Conservation (phyloP, 108 stramenopile genomes). For the Cyclotella baltica region DNA sequence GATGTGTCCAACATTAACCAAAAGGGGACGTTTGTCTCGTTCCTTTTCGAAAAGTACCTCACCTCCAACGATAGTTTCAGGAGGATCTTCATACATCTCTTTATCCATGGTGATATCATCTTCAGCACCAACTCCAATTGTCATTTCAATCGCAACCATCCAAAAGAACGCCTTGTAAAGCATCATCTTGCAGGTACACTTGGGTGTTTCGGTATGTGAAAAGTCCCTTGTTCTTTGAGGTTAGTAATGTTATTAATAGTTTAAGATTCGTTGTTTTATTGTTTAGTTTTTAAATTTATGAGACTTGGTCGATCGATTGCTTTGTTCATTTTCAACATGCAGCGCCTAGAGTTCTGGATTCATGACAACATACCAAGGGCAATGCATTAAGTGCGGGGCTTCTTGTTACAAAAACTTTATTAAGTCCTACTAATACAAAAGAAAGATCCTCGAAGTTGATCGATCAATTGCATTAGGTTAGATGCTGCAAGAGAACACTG, state of each 20-base stretch:
- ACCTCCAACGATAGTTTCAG: not conserved
- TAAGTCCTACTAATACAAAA: too few relatives aligned
- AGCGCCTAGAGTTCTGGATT: not conserved
- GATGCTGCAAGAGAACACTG: too few relatives aligned
- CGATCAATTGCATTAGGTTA: too few relatives aligned
- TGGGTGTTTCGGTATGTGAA: not conserved
- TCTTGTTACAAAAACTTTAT: too few relatives aligned
- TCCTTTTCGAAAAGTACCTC: not conserved
- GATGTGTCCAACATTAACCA: not conserved
- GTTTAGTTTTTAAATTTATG: not conserved
- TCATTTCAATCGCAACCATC: not conserved
- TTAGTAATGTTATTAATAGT: not conserved
- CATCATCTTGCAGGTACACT: constrained; percentile 1
- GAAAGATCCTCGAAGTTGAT: too few relatives aligned
- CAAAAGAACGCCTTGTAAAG: not conserved
- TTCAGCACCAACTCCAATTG: not conserved
- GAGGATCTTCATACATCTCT: not conserved
- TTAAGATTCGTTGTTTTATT: not conserved
- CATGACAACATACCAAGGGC: not conserved
- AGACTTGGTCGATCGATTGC: not conserved
- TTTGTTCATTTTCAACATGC: not conserved
- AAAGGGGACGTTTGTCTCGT: not conserved
- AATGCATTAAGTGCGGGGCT: too few relatives aligned
- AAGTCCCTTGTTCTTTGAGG: not conserved
- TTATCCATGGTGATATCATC: not conserved